Evolutionary conservation across 1,284 basidiomycete species (phyloP).

Genomic region (Trametes sp.): DNA sequence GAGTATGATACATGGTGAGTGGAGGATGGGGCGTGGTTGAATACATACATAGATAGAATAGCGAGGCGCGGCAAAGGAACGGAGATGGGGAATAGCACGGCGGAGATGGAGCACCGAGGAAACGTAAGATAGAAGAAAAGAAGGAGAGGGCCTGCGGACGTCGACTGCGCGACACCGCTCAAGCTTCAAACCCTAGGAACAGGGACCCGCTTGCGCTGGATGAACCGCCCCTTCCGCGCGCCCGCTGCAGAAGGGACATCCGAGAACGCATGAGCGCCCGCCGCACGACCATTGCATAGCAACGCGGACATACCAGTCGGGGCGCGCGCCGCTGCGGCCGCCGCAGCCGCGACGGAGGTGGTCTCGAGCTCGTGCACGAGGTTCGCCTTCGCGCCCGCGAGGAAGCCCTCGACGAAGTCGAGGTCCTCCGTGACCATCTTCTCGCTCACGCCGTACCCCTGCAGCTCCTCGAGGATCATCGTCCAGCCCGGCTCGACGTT

Average conservation of each 20-base stretch:
- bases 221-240: slow-evolving; percentile 9
- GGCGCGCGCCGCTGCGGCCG: background rate
- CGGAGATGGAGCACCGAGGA: background rate
- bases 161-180: no score
- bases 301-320: background rate
- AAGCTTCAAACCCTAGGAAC: background rate
- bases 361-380: slow-evolving; percentile 27
- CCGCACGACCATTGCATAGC: background rate
- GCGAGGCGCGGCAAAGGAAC: background rate
- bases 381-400: slow-evolving; percentile 48
- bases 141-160: background rate
- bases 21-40: background rate
- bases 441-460: slow-evolving; percentile 63
- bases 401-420: slow-evolving; percentile 73
- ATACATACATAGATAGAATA: slow-evolving; percentile 4
- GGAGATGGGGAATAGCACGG: slow-evolving; percentile 13
- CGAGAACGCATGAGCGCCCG: background rate
- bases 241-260: background rate
- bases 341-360: background rate
- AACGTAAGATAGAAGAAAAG: background rate
- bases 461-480: slow-evolving; percentile 68
- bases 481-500: slow-evolving; percentile 85
- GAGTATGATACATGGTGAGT: slow-evolving; percentile 20
- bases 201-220: slow-evolving; percentile 2
- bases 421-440: slow-evolving; percentile 66